phyloP scores from a whole-genome alignment of 108 stramenopile species.

The Stephanodiscus minutulus region DNA sequence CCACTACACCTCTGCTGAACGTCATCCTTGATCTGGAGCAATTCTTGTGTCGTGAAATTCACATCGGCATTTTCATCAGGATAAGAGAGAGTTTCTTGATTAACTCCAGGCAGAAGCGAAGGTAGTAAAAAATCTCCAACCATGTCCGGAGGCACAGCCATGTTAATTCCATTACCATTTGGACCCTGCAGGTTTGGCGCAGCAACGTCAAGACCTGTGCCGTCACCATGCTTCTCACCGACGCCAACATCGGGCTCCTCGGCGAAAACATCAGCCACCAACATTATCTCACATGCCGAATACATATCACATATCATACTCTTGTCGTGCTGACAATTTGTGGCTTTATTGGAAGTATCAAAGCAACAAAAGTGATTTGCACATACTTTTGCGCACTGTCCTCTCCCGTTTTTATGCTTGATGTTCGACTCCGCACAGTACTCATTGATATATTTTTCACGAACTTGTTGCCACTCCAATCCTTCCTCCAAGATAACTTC shows the following conservation, averaged over 20 bases:
- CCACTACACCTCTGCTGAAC: not conserved
- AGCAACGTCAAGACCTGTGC: not conserved
- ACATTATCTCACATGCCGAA: not conserved
- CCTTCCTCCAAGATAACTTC: conserved; percentile 5
- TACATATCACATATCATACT: conserved; percentile 11
- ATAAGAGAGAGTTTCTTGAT: not conserved
- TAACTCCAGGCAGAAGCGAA: not conserved
- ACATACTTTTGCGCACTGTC: conserved; percentile 18
- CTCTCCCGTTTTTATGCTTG: not conserved
- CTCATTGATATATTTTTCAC: conserved; percentile 12
- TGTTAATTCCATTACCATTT: not conserved
- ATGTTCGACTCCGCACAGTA: conserved; percentile 14
- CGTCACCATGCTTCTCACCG: not conserved
- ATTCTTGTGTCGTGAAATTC: not conserved
- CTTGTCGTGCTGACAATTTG: not conserved
- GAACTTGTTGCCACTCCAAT: conserved; percentile 20
- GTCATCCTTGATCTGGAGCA: conserved; percentile 5
- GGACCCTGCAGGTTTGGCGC: not conserved
- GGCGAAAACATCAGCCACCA: not conserved
- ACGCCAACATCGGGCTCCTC: not conserved
- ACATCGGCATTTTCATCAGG: not conserved
- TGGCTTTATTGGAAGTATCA: conserved; percentile 9
- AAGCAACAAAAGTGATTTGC: conserved; percentile 30
- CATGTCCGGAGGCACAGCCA: conserved; percentile 1
- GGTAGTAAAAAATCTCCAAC: not conserved